These are phyloP conservation scores for Heritiera littoralis DNA, from an alignment of 345 rosid genomes.

Conservation along the genomic window DNA sequence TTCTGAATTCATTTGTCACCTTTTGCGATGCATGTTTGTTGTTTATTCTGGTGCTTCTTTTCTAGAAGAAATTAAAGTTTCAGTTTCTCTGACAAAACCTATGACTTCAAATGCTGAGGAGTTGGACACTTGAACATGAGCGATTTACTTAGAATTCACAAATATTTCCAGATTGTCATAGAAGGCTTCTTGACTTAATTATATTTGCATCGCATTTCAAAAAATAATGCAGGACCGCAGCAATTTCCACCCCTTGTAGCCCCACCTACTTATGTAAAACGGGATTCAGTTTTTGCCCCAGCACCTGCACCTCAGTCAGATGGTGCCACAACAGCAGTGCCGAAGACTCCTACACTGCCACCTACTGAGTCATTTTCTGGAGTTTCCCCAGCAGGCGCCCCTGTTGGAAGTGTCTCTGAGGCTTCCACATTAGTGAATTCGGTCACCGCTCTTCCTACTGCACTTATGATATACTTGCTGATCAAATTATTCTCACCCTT, in stretches of 20 bases:
- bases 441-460: slow-evolving; percentile 23
- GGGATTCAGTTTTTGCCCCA: slow-evolving; percentile 56
- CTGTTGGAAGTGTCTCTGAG: slow-evolving; percentile 52
- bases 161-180: background rate
- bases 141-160: background rate
- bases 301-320: slow-evolving; percentile 55
- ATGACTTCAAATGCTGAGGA: background rate
- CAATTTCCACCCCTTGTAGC: slow-evolving; percentile 68
- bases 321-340: slow-evolving; percentile 40
- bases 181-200: background rate
- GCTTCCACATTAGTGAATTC: slow-evolving; percentile 45
- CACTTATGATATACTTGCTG: slow-evolving; percentile 26
- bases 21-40: background rate
- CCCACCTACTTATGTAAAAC: slow-evolving; percentile 69
- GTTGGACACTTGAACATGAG: background rate
- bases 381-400: slow-evolving; percentile 52
- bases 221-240: slow-evolving; percentile 64
- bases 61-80: background rate
- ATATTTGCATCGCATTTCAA: slow-evolving; percentile 11
- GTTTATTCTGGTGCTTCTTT: background rate
- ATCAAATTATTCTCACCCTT: slow-evolving; percentile 33
- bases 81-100: background rate
- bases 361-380: slow-evolving; percentile 63
- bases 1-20: background rate
- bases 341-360: slow-evolving; percentile 52